Evolutionary conservation across 768 basidiomycete species (phyloP), one percentile per base, ranked within the genome.

Genomic region (Psilocybe tampanensis): DNA sequence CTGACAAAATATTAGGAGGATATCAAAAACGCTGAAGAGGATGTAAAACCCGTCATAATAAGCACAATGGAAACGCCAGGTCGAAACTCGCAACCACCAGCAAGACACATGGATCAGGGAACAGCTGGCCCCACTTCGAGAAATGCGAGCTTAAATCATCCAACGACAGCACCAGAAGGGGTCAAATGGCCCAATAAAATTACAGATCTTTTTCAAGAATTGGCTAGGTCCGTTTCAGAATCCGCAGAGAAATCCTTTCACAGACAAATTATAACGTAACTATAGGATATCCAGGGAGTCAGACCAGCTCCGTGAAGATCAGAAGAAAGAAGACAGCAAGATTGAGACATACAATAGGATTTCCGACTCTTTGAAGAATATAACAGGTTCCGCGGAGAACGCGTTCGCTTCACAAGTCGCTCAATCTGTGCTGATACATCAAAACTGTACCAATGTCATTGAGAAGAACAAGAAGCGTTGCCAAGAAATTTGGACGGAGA

Each of bases 271-370:
- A 3, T 39, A 13, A 39, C n/a, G 36, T 39, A 13, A 43, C 44
- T 18, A 61, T 51, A 84, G 83, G 61, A 61, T 83, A 23, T 80
- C 80, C 23, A 76, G 74, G 44, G 69, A 80, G 62, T 70, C 77
- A 45, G 72, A 80, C 49, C 74, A 77, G 66, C 72, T 81, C 52
- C 70, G 71, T 17, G 76, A 74, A 53, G 68, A 69, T 44, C 71
- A 79, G 36, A 74, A 76, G 42, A 72, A 68, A 54, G 82, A 82
- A 60, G 79, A 76, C 57, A 71, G 74, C 49, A 83, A 80, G 63
- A 60, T 80, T 36, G 72, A 77, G 56, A 79, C 79, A 2, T 84
- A 80, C 56, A 80, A 74, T 2, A 76, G 79, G 32, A 70, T 85
- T 47, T 81, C 81, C 8, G 68, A 76, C 36, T 73, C 79, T 15